phyloP scores from a whole-genome alignment of 2,329 filamentous ascomycete species.

The Aspergillus clavatus region DNA sequence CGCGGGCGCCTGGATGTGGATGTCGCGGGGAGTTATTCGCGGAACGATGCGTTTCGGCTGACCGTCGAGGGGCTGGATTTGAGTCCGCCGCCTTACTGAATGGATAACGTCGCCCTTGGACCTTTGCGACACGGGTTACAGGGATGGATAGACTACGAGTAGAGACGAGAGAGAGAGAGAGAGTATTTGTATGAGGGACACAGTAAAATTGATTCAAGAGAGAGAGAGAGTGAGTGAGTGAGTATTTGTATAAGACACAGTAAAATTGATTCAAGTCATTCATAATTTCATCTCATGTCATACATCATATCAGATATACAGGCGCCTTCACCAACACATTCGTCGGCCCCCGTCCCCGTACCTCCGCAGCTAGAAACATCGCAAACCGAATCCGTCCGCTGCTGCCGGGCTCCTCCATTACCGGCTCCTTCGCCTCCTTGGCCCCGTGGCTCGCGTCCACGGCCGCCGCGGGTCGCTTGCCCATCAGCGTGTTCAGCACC shows the following conservation, averaged over 20 bases:
- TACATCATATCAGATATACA: slow-evolving; percentile 49
- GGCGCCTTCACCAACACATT: slow-evolving; percentile 73
- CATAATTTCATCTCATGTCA: background rate
- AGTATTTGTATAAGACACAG: too few relatives aligned
- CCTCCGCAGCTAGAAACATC: slow-evolving; percentile 69
- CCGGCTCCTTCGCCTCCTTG: slow-evolving; percentile 16
- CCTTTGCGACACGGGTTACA: too few relatives aligned
- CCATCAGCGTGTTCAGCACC: slow-evolving; percentile 40
- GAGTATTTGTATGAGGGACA: background rate
- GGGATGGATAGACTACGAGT: too few relatives aligned
- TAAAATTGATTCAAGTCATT: too few relatives aligned
- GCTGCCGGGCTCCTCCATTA: slow-evolving; percentile 6
- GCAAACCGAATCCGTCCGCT: slow-evolving; percentile 62
- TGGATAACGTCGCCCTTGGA: background rate
- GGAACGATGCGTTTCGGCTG: slow-evolving; percentile 61
- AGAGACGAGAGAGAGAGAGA: too few relatives aligned
- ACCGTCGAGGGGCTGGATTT: slow-evolving; percentile 58
- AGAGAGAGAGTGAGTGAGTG: too few relatives aligned
- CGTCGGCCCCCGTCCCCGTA: slow-evolving; percentile 55
- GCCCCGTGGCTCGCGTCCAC: slow-evolving; percentile 14
- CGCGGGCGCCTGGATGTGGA: slow-evolving; percentile 77
- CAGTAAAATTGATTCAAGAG: too few relatives aligned
- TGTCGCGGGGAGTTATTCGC: slow-evolving; percentile 77
- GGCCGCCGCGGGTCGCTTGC: slow-evolving; percentile 13
- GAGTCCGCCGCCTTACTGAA: slow-evolving; percentile 50